A percentile compares a stretch with the other conserved stretches of the same genome.
Conservation (phyloP, 2,329 filamentous ascomycete species). For the Alternaria conjuncta region DNA sequence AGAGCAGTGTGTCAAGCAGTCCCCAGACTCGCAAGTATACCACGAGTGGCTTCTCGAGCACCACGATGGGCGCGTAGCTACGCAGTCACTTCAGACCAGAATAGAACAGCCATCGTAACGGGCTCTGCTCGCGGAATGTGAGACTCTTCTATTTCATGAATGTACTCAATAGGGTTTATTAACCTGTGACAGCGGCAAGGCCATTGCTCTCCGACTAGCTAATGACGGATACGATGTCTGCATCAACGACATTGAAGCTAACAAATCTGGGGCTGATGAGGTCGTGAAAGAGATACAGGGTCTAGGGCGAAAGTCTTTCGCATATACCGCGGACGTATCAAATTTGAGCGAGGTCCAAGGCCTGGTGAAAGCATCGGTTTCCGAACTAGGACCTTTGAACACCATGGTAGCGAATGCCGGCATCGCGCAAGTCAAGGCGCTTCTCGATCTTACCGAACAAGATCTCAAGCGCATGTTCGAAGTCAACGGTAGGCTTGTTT, state of each 20-base stretch:
- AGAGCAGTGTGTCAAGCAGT: conserved; percentile 30
- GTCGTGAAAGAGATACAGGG: conserved; percentile 60
- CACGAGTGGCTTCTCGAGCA: conserved; percentile 18
- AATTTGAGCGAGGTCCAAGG: conserved; percentile 59
- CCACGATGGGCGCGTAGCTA: conserved; percentile 35
- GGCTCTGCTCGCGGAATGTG: conserved; percentile 49
- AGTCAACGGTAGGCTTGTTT: no score
- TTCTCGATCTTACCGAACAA: conserved; percentile 63
- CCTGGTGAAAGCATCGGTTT: conserved; percentile 61
- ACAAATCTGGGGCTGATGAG: conserved; percentile 60
- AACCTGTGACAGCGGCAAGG: conserved; percentile 58
- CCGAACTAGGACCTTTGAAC: conserved; percentile 60
- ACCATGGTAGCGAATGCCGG: conserved; percentile 68
- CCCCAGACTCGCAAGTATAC: conserved; percentile 13
- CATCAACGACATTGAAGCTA: conserved; percentile 66
- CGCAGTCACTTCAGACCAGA: conserved; percentile 26
- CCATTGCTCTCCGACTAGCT: conserved; percentile 68
- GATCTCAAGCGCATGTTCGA: conserved; percentile 67
- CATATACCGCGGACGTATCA: conserved; percentile 68
- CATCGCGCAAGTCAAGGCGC: conserved; percentile 63
- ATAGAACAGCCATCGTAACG: conserved; percentile 47
- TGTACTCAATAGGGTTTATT: not conserved
- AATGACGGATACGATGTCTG: conserved; percentile 70
- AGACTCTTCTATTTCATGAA: conserved; percentile 1
- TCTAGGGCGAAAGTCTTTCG: conserved; percentile 61